Conservation (phyloP, 768 basidiomycete genomes). For the Solioccasus polychromus region DNA sequence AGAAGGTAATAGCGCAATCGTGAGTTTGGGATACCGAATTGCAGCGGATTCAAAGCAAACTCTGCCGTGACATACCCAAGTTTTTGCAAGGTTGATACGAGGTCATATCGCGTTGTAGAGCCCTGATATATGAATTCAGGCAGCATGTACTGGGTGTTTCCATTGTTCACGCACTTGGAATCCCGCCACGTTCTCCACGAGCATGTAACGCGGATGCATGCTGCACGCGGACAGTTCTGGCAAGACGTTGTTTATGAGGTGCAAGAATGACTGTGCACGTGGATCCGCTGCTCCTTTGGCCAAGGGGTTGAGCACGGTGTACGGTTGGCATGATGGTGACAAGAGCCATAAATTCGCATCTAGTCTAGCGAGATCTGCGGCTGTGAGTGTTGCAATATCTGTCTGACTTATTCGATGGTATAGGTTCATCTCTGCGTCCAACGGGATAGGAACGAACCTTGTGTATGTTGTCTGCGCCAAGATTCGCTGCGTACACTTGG, state of each 20-base stretch:
- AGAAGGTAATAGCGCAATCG: conserved; percentile 78
- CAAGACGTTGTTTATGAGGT: conserved; percentile 60
- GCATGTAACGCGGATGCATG: conserved; percentile 53
- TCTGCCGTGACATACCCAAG: conserved; percentile 60
- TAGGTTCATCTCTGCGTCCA: neutral
- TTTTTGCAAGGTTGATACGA: conserved; percentile 49
- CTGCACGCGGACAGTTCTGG: conserved; percentile 48
- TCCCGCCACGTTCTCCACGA: conserved; percentile 81
- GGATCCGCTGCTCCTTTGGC: conserved; percentile 72
- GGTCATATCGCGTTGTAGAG: conserved; percentile 57
- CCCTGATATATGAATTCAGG: conserved; percentile 39
- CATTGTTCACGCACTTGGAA: conserved; percentile 58
- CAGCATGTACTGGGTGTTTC: neutral
- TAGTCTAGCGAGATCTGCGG: conserved; percentile 42
- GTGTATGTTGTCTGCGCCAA: conserved; percentile 43
- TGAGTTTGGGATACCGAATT: conserved; percentile 81
- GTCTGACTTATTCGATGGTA: conserved; percentile 32
- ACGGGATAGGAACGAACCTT: conserved; percentile 23
- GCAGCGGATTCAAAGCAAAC: conserved; percentile 69
- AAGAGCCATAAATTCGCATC: conserved; percentile 70
- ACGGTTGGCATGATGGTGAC: conserved; percentile 83
- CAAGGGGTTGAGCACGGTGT: conserved; percentile 72
- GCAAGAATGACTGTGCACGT: conserved; percentile 71
- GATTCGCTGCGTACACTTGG: conserved; percentile 64
- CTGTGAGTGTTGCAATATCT: conserved; percentile 60